Percentiles rank a stretch among this genome's conserved stretches.
phyloP scores from a whole-genome alignment of 805 yeast genomes.

The Cyberlindnera mrakii region DNA sequence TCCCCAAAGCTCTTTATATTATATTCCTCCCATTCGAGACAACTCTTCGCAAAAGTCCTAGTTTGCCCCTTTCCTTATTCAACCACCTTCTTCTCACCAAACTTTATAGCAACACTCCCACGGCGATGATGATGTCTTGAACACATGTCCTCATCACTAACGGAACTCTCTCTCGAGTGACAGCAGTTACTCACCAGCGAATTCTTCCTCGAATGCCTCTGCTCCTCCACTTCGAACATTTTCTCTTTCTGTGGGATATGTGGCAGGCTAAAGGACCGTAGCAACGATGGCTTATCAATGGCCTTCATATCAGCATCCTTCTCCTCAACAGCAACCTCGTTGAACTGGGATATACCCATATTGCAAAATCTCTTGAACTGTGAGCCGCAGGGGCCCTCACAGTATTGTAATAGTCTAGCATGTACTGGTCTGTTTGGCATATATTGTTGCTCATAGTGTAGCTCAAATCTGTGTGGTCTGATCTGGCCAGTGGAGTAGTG shows the following conservation, averaged over 20 bases:
- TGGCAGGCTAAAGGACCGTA: too few relatives aligned
- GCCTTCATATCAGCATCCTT: too few relatives aligned
- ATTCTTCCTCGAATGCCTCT: slow-evolving; percentile 6
- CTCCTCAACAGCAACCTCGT: too few relatives aligned
- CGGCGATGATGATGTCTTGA: slow-evolving; percentile 25
- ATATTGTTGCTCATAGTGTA: slow-evolving; percentile 10
- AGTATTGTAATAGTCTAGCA: slow-evolving; percentile 9
- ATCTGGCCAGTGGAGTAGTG: slow-evolving; percentile 8
- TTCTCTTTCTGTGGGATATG: neutral
- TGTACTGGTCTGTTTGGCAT: slow-evolving; percentile 13
- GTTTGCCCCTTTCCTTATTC: neutral
- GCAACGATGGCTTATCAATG: neutral
- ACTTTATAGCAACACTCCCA: slow-evolving; percentile 24
- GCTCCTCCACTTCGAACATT: neutral
- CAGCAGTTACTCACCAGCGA: slow-evolving; percentile 13
- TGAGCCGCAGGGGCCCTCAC: neutral
- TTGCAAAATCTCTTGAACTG: too few relatives aligned
- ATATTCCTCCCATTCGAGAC: too few relatives aligned
- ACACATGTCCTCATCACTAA: slow-evolving; percentile 5
- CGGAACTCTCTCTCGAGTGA: slow-evolving; percentile 4
- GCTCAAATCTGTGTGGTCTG: slow-evolving; percentile 9
- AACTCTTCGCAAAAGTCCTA: too few relatives aligned
- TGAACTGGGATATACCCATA: too few relatives aligned
- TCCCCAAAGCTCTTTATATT: too few relatives aligned
- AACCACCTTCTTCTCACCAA: slow-evolving; percentile 10